Evolutionary conservation across 2,329 filamentous ascomycete genomes (phyloP), one percentile per base, ranked within the genome.

Genomic region (Sclerotinia borealis): DNA sequence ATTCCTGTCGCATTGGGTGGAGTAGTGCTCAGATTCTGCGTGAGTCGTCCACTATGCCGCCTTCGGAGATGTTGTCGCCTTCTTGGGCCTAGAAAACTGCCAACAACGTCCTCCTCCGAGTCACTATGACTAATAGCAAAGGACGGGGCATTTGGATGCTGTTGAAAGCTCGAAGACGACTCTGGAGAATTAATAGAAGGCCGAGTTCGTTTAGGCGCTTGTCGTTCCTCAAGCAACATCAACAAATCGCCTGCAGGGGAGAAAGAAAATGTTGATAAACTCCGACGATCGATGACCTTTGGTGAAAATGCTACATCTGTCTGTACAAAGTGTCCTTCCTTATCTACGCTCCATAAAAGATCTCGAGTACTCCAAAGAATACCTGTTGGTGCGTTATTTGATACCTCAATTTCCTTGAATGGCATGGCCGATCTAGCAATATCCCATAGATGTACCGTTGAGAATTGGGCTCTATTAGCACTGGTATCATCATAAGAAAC

Each of bases 351-450:
- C 86, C 86, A 90, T 0, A 90, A 75, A 51, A 88, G 79, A 66
- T 88, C 85, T 65, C 85, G 82, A 66, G 86, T 81, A 63, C 83
- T 84, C 86, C 87, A 90, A 8, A 87, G 74, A 19, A 89, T 72
- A 1, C 81, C 81, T 10, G 79, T 80, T 1, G 86, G 86, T 3
- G 85, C 81, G 34, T 72, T 78, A 27, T 84, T 81, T 67, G 87
- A 88, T 45, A 81, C 76, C 64, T 86, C 83, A 52, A 89, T 81
- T 68, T 87, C 83, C 67, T 87, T 87, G 71, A 86, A 88, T 0
- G 86, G 85, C 78, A 89, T 81, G 1, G 85, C 83, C 1, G 86
- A 85, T 37, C 87, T 79, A 8, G 85, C 86, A n/a, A 90, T 75
- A 71, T 90, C 87, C 85, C 86, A 90, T 25, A 89, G 78, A 63